Evolutionary conservation across 2,329 filamentous ascomycete genomes (phyloP).

Genomic region (Plenodomus tracheiphilus): DNA sequence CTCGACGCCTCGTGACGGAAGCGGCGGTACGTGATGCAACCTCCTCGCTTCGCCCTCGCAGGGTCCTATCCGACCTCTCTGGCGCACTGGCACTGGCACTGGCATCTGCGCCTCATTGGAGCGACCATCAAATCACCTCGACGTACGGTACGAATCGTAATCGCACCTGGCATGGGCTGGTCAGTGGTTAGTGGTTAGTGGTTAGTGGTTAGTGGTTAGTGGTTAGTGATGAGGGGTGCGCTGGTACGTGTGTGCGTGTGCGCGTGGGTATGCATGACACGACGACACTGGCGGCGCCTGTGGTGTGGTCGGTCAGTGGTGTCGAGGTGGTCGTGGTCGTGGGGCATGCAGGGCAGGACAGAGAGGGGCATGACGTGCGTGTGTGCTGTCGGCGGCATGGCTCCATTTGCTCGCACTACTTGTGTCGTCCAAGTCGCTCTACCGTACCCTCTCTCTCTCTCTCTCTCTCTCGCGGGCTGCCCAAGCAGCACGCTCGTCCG

Average conservation of each 20-base stretch:
- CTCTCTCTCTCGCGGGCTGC: constrained; percentile 11
- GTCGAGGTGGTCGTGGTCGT: not conserved
- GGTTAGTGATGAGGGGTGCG: constrained; percentile 8
- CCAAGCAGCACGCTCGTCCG: constrained; percentile 15
- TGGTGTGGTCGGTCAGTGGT: too few relatives aligned
- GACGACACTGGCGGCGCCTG: too few relatives aligned
- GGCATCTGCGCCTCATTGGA: not conserved
- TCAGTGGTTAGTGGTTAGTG: constrained; percentile 5
- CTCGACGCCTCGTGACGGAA: not conserved
- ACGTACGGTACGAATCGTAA: not conserved
- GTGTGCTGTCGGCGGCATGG: constrained; percentile 18
- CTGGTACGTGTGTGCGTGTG: too few relatives aligned
- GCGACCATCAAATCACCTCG: too few relatives aligned
- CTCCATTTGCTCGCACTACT: constrained; percentile 11
- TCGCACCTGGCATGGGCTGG: not conserved
- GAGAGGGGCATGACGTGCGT: too few relatives aligned
- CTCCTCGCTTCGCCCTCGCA: not conserved
- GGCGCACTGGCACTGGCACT: not conserved
- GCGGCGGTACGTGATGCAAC: not conserved
- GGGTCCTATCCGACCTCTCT: not conserved
- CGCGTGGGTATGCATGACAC: too few relatives aligned
- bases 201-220: not conserved
- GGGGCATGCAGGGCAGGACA: constrained; percentile 3
- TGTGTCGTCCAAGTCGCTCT: too few relatives aligned
- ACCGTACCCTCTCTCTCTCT: too few relatives aligned